Conservation (phyloP, 441 rosid species). For the Flueggea neowawraea region DNA sequence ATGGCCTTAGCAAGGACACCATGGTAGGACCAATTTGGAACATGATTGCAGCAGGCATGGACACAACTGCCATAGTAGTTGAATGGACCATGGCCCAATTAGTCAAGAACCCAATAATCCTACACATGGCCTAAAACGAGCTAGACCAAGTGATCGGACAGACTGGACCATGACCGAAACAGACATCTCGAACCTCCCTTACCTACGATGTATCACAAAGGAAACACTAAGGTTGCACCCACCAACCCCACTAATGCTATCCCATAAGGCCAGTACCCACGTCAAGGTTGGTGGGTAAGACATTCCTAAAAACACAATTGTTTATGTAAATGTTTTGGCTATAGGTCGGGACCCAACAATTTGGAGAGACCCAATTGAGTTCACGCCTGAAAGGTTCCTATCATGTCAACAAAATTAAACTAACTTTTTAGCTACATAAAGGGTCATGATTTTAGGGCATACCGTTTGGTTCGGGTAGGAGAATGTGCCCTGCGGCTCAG, state of each 20-base stretch:
- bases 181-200: conserved; percentile 22
- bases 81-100: too few species aligned
- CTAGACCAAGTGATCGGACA: too few species aligned
- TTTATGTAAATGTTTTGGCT: conserved; percentile 27
- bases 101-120: too few species aligned
- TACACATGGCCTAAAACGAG: too few species aligned
- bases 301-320: conserved; percentile 23
- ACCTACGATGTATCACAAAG: conserved; percentile 24
- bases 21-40: too few species aligned
- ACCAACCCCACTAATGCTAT: conserved; percentile 33
- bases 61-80: too few species aligned
- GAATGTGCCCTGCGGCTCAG: conserved; percentile 28
- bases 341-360: conserved; percentile 21
- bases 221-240: conserved; percentile 35
- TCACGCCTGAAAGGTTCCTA: conserved; percentile 28
- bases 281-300: conserved; percentile 30
- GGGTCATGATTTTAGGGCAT: conserved; percentile 16
- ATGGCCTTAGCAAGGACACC: too few species aligned
- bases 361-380: conserved; percentile 27
- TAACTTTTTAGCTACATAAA: too few species aligned
- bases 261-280: conserved; percentile 24
- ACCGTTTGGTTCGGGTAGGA: conserved; percentile 31
- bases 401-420: too few species aligned
- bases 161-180: too few species aligned
- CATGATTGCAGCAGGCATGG: too few species aligned